A percentile compares a stretch with the other conserved stretches of the same genome.
These are phyloP conservation scores for Plasmodium inui DNA, from an alignment of 169 alveolate genomes.

Conservation along the genomic window DNA sequence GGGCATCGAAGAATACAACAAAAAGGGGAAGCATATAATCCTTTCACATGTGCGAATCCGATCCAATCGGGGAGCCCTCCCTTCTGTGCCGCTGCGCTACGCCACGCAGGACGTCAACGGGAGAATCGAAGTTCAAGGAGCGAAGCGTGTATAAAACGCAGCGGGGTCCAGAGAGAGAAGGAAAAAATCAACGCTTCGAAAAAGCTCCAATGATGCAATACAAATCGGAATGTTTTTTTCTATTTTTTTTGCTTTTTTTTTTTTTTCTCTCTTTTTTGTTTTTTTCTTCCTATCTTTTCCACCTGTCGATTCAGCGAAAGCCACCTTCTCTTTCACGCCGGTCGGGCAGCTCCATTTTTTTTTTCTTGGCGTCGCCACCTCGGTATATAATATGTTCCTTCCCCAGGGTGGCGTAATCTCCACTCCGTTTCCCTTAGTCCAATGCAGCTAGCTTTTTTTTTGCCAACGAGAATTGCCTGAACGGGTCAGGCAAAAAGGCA, in stretches of 20 bases:
- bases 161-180: not conserved
- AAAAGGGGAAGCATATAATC: not conserved
- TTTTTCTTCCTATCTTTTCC: not conserved
- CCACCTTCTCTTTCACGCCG: not conserved
- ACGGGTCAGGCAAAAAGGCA: not conserved
- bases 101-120: not conserved
- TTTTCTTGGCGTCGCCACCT: not conserved
- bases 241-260: not conserved
- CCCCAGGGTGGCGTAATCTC: not conserved
- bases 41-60: not conserved
- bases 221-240: not conserved
- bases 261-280: not conserved
- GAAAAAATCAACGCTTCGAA: not conserved
- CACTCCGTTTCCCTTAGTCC: not conserved
- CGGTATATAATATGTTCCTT: not conserved
- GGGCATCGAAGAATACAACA: not conserved
- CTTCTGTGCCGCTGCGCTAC: not conserved
- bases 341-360: not conserved
- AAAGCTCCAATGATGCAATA: not conserved
- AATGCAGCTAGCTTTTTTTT: conserved; percentile 5
- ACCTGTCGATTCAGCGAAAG: not conserved
- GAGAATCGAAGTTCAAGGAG: not conserved
- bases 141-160: not conserved
- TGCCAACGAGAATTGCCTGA: not conserved
- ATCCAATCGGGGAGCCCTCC: not conserved